Percentiles rank a stretch among this genome's conserved stretches.
phyloP scores from a whole-genome alignment of 768 basidiomycete genomes.

The Russula brevipes region DNA sequence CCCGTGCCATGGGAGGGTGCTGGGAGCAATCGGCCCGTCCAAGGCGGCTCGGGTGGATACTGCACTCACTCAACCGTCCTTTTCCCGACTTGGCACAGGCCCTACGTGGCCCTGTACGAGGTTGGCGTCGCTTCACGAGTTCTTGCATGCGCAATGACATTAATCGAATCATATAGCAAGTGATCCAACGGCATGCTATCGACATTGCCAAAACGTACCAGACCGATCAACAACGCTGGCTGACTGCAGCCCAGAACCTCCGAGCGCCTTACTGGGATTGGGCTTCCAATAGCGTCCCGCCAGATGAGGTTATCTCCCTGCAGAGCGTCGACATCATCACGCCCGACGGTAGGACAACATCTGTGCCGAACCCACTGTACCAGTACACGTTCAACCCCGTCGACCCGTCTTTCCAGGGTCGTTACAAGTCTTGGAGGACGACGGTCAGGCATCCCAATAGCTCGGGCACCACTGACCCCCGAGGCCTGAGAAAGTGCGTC shows the following conservation, averaged over 20 bases:
- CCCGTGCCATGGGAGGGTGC: conserved; percentile 42
- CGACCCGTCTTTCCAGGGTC: conserved; percentile 10
- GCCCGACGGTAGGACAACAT: conserved; percentile 30
- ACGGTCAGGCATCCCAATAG: conserved; percentile 17
- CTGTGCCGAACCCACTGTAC: conserved; percentile 35
- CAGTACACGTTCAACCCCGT: conserved; percentile 37
- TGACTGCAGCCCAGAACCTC: conserved; percentile 34
- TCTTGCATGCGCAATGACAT: neutral
- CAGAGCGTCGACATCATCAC: conserved; percentile 34
- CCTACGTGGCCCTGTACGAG: conserved; percentile 48
- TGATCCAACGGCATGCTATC: conserved; percentile 38
- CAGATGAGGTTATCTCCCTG: conserved; percentile 37
- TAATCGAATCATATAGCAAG: conserved; percentile 38
- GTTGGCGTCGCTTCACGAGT: conserved; percentile 29
- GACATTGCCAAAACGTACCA: conserved; percentile 41
- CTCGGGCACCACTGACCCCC: conserved; percentile 27
- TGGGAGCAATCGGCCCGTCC: conserved; percentile 29
- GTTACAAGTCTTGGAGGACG: conserved; percentile 9
- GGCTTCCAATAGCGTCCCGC: conserved; percentile 39
- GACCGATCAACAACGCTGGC: conserved; percentile 27
- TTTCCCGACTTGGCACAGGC: conserved; percentile 55
- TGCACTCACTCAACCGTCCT: conserved; percentile 51
- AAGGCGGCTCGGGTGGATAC: conserved; percentile 41
- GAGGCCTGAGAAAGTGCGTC: conserved; percentile 30
- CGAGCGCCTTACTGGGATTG: conserved; percentile 51